Percentiles rank a stretch among this genome's conserved stretches.
Evolutionary conservation across 163 green algal genomes (phyloP).

Genomic region (Chlorella variabilis): DNA sequence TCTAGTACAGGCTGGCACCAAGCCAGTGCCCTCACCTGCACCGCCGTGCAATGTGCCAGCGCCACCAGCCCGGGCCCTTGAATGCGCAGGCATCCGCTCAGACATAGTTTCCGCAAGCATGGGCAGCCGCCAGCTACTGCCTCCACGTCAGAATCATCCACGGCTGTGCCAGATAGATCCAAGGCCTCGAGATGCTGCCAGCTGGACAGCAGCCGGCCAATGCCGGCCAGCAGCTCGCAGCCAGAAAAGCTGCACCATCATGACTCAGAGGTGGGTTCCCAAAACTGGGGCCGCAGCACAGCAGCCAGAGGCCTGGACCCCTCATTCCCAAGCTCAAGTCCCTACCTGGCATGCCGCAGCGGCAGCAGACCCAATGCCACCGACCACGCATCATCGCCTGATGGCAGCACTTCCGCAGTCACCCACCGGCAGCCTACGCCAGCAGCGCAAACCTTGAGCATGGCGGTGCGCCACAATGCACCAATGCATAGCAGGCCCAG

Average conservation of each 20-base stretch:
- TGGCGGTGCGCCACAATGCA: no score
- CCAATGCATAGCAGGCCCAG: no score
- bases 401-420: background rate
- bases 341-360: conserved; percentile 14
- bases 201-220: conserved; percentile 22
- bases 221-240: conserved; percentile 21
- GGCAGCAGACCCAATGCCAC: background rate
- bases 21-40: background rate
- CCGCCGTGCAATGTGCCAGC: background rate
- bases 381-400: background rate
- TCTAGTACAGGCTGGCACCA: background rate
- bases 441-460: no score
- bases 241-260: conserved; percentile 21
- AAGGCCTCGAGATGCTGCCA: background rate
- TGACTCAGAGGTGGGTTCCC: no score
- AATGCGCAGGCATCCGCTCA: conserved; percentile 16
- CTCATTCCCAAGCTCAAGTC: no score
- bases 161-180: background rate
- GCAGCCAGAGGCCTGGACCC: no score
- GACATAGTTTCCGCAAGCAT: background rate
- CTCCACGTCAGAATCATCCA: conserved; percentile 14
- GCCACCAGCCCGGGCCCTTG: background rate
- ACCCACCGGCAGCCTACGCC: conserved; percentile 22
- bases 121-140: background rate
- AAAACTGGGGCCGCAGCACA: no score